Conservation (phyloP, 257 asterid genomes). For the Plantago ovata region DNA sequence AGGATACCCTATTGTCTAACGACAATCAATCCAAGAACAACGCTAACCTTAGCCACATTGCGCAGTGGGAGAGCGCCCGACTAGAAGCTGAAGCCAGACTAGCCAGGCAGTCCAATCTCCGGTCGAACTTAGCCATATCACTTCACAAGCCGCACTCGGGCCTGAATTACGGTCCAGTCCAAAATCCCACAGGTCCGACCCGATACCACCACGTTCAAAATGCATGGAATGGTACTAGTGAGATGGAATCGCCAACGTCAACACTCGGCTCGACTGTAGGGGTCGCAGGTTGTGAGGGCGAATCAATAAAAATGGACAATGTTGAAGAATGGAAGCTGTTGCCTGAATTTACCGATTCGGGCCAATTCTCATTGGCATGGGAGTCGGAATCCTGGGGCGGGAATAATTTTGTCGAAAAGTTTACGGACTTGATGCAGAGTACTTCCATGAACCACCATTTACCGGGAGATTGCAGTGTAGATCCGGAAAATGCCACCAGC, state of each 20-base stretch:
- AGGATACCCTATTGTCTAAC: constrained; percentile 52
- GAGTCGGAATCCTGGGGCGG: constrained; percentile 22
- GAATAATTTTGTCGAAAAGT: constrained; percentile 54
- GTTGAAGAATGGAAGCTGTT: constrained; percentile 56
- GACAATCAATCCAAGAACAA: constrained; percentile 72
- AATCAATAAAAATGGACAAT: constrained; percentile 42
- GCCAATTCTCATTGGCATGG: constrained; percentile 35
- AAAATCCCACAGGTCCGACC: not conserved
- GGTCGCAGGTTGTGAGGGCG: constrained; percentile 28
- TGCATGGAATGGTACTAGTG: constrained; percentile 10
- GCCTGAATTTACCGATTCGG: constrained; percentile 26
- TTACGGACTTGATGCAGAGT: constrained; percentile 70
- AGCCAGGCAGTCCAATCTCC: constrained; percentile 23
- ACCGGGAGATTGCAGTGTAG: constrained; percentile 48
- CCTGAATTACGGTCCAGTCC: no score
- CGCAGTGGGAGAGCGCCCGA: constrained; percentile 98
- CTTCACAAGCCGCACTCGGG: not conserved
- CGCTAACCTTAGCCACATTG: constrained; percentile 91
- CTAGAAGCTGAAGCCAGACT: constrained; percentile 89
- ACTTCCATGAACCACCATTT: constrained; percentile 35
- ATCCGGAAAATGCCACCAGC: constrained; percentile 40
- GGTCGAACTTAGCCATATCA: not conserved
- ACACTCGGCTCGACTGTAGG: constrained; percentile 56
- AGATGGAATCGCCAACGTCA: constrained; percentile 71
- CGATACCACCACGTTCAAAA: constrained; percentile 1